Evolutionary conservation across 352 stramenopile genomes (phyloP).

Genomic region (Pythium plurisporium): DNA sequence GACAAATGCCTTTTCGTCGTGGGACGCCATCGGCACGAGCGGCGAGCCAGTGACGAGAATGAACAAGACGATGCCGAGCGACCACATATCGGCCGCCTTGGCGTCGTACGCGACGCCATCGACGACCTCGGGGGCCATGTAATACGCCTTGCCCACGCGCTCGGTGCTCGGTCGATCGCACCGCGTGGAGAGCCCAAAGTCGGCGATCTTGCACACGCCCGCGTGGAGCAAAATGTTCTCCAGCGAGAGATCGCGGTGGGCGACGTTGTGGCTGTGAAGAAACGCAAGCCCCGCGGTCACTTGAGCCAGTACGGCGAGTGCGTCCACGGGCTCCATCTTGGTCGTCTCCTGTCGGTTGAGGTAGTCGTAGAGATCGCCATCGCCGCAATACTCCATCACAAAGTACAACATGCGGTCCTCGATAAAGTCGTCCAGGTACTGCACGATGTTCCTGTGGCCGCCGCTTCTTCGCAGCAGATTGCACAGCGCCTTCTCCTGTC

Average conservation of each 20-base stretch:
- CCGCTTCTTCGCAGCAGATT: conserved; percentile 29
- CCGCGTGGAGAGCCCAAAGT: conserved; percentile 48
- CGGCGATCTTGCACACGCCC: conserved; percentile 42
- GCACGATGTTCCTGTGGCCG: conserved; percentile 41
- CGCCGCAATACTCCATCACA: conserved; percentile 47
- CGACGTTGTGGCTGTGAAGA: conserved; percentile 37
- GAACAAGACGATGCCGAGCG: conserved; percentile 60
- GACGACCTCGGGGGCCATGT: conserved; percentile 63
- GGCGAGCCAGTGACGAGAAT: conserved; percentile 61
- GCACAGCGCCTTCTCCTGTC: conserved; percentile 37
- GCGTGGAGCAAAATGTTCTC: conserved; percentile 42
- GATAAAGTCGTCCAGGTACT: conserved; percentile 46
- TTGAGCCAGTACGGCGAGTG: conserved; percentile 35
- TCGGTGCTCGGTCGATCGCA: conserved; percentile 23
- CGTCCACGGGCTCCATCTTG: conserved; percentile 22
- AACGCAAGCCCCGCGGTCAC: conserved; percentile 37
- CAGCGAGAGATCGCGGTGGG: conserved; percentile 48
- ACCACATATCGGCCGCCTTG: conserved; percentile 54
- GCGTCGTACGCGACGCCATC: conserved; percentile 37
- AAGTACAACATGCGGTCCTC: conserved; percentile 40
- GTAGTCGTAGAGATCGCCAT: conserved; percentile 43
- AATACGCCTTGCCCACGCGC: conserved; percentile 55
- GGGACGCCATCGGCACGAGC: conserved; percentile 31
- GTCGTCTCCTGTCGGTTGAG: conserved; percentile 6
- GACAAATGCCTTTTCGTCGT: conserved; percentile 26